Evolutionary conservation across 345 rosid genomes (phyloP).

Genomic region (Aethionema arabicum): DNA sequence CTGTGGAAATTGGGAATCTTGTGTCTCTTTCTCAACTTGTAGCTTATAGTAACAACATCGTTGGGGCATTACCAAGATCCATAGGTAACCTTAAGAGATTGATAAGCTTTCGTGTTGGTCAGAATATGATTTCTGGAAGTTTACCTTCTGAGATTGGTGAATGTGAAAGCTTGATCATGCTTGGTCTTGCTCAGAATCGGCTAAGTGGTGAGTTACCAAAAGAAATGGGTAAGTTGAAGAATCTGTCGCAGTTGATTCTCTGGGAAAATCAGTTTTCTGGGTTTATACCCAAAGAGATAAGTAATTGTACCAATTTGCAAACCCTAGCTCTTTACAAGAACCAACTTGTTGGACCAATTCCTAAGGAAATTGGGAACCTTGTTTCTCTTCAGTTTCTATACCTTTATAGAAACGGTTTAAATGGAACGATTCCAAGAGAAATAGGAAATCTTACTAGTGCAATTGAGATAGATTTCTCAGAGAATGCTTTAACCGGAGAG

Average conservation of each 20-base stretch:
- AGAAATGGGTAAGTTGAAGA: constrained; percentile 68
- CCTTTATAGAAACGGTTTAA: constrained; percentile 67
- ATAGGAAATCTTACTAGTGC: constrained; percentile 74
- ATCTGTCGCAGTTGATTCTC: constrained; percentile 60
- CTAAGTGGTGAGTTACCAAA: constrained; percentile 60
- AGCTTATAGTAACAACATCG: constrained; percentile 70
- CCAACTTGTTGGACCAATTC: constrained; percentile 67
- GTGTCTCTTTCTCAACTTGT: constrained; percentile 56
- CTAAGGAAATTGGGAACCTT: constrained; percentile 61
- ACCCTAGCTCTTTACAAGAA: constrained; percentile 78
- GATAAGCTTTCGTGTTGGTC: constrained; percentile 67
- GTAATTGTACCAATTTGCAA: constrained; percentile 60
- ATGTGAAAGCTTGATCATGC: constrained; percentile 59
- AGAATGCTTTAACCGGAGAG: constrained; percentile 64
- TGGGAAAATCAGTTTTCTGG: constrained; percentile 81
- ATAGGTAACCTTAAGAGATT: constrained; percentile 62
- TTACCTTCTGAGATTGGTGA: constrained; percentile 70
- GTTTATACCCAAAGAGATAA: constrained; percentile 61
- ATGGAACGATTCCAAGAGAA: constrained; percentile 76
- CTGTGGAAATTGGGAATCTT: constrained; percentile 65
- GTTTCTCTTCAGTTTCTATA: constrained; percentile 46
- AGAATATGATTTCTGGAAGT: constrained; percentile 81
- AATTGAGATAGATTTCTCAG: constrained; percentile 77
- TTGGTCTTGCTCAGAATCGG: constrained; percentile 87
- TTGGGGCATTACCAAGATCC: constrained; percentile 63